phyloP scores from a whole-genome alignment of 2,329 filamentous ascomycete genomes.

The Seiridium unicorne region DNA sequence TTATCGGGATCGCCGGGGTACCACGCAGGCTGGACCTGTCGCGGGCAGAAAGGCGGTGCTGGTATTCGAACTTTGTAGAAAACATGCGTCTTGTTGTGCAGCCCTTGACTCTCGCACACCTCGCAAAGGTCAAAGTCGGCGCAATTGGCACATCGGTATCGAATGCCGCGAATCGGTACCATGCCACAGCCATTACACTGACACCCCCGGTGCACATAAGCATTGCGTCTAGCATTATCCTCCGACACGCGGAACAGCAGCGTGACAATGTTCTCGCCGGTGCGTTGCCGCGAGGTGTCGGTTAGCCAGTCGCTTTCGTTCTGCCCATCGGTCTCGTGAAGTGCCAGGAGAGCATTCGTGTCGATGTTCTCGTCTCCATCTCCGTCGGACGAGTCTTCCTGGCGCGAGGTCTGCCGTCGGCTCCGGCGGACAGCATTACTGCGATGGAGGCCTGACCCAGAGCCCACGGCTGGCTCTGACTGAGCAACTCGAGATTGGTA shows the following conservation, averaged over 20 bases:
- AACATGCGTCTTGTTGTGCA: constrained; percentile 86
- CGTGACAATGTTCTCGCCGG: constrained; percentile 78
- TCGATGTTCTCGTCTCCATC: constrained; percentile 47
- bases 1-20: constrained; percentile 84
- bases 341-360: constrained; percentile 19
- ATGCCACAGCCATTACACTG: constrained; percentile 87
- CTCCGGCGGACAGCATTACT: constrained; percentile 65
- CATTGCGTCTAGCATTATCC: constrained; percentile 83
- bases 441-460: constrained; percentile 50
- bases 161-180: constrained; percentile 84
- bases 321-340: constrained; percentile 36
- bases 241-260: constrained; percentile 91
- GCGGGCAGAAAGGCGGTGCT: constrained; percentile 77
- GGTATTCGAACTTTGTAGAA: constrained; percentile 96
- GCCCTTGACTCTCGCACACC: constrained; percentile 76
- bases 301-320: constrained; percentile 47
- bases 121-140: constrained; percentile 95
- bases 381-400: constrained; percentile 32
- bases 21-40: constrained; percentile 79
- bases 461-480: constrained; percentile 20
- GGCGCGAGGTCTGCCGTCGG: constrained; percentile 33
- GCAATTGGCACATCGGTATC: constrained; percentile 95
- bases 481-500: constrained; percentile 38
- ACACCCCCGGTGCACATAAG: constrained; percentile 89
- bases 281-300: constrained; percentile 45